These are phyloP conservation scores for Eucalyptus globulus DNA, from an alignment of 345 rosid genomes.

Conservation along the genomic window DNA sequence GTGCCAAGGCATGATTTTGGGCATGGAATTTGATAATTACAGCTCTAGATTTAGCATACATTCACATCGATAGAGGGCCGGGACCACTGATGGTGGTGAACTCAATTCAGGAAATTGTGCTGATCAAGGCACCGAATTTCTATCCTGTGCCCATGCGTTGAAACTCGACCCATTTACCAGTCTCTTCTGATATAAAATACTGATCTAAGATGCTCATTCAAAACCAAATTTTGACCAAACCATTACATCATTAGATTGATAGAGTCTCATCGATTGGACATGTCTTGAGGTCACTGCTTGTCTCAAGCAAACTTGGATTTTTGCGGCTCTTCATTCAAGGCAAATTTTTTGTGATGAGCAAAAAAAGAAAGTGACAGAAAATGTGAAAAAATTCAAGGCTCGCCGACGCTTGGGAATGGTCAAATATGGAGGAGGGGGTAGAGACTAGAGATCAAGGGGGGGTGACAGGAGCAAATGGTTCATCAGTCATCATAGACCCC, in stretches of 20 bases:
- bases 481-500: not conserved
- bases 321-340: not conserved
- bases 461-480: not conserved
- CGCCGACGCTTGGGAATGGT: not conserved
- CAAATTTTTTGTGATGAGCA: not conserved
- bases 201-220: not conserved
- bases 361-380: not conserved
- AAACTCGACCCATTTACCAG: not conserved
- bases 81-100: constrained; percentile 6
- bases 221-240: not conserved
- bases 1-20: constrained; percentile 5
- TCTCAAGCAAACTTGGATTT: not conserved
- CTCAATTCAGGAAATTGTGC: not conserved
- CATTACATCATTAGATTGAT: not conserved
- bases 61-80: not conserved
- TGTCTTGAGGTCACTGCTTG: not conserved
- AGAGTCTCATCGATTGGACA: not conserved
- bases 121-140: not conserved
- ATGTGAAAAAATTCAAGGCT: not conserved
- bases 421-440: not conserved
- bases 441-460: not conserved
- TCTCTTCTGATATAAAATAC: not conserved
- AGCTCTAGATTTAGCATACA: not conserved
- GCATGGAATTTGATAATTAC: not conserved
- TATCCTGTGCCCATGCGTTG: not conserved